Conservation (phyloP, 2,329 filamentous ascomycete species). For the Microdochium paspali region DNA sequence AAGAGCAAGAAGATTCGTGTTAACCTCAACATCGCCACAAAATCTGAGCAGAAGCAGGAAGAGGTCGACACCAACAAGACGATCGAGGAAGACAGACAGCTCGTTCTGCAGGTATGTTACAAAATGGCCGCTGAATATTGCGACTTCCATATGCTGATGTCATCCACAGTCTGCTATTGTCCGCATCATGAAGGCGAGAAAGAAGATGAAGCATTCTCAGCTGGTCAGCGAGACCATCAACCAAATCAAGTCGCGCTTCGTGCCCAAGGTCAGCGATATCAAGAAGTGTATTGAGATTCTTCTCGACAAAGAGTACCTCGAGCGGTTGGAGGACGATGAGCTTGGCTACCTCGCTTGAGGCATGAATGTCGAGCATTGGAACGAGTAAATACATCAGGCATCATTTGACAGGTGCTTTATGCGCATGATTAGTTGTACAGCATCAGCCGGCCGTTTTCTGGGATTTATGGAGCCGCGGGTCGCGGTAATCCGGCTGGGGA, state of each 20-base stretch:
- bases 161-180: constrained; percentile 80
- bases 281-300: constrained; percentile 99
- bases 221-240: constrained; percentile 92
- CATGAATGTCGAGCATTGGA: neutral
- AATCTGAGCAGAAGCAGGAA: constrained; percentile 93
- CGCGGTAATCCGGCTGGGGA: neutral
- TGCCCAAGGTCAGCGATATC: constrained; percentile 89
- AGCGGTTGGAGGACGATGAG: constrained; percentile 89
- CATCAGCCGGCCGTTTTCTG: constrained; percentile 3
- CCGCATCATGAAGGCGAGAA: constrained; percentile 98
- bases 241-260: constrained; percentile 88
- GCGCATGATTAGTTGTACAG: constrained; percentile 4
- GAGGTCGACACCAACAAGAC: constrained; percentile 98
- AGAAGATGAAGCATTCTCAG: constrained; percentile 96
- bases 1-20: constrained; percentile 98
- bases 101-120: constrained; percentile 87
- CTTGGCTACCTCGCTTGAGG: constrained; percentile 82
- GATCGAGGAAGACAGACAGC: constrained; percentile 94
- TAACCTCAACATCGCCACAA: constrained; percentile 90
- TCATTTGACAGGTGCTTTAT: neutral
- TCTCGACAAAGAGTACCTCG: constrained; percentile 97
- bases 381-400: neutral
- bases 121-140: no score
- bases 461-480: constrained; percentile 2
- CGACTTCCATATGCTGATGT: no score